Evolutionary conservation across 305 asterid genomes (phyloP), one percentile per base, ranked within the genome.

Genomic region (Solanum hybrid): DNA sequence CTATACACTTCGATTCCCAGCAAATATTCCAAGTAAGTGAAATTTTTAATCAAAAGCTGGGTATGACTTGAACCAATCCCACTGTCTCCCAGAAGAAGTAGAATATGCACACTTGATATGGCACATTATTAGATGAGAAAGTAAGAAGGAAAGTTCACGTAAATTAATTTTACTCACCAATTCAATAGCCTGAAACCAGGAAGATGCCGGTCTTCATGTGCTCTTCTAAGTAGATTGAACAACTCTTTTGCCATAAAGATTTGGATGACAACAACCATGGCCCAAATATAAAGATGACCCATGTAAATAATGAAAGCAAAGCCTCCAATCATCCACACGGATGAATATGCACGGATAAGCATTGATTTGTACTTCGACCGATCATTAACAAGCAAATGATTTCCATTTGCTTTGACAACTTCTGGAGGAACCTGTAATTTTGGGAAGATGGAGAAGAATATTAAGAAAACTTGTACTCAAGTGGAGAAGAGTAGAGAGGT

Each of bases 311-410:
- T 91, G 38, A 94, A 93, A 69, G 91, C 94, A 91, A 97, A 96
- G 42, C 99, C 98, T 86, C 96, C 98, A 86, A 97, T 96, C 99
- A 97, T 97, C 99, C 99, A 97, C 60, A 96, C 89, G n/a, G 99
- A 89, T 90, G 99, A 97, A 92, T 94, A 92, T 24, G 95, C 91
- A 71, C 99, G 98, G 88, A 96, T 91, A 93, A 96, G 85, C 99
- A 97, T 97, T 26, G 99, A 97, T 93, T 94, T 97, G 95, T 97
- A 97, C 94, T 97, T 97, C 92, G 89, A 95, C 75, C 89, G 91
- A 90, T 97, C 98, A 90, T 96, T 92, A 89, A 95, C 94, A 89
- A 97, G 99, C 88, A 97, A 92, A 79, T 89, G 93, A 27, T 87
- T 88, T 27, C 95, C 95, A 91, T 93, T 94, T 91, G 94, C 94